Base-by-base conservation (phyloP, 2,329 filamentous ascomycete genomes). In the Chaetomiaceae sp. region DNA sequence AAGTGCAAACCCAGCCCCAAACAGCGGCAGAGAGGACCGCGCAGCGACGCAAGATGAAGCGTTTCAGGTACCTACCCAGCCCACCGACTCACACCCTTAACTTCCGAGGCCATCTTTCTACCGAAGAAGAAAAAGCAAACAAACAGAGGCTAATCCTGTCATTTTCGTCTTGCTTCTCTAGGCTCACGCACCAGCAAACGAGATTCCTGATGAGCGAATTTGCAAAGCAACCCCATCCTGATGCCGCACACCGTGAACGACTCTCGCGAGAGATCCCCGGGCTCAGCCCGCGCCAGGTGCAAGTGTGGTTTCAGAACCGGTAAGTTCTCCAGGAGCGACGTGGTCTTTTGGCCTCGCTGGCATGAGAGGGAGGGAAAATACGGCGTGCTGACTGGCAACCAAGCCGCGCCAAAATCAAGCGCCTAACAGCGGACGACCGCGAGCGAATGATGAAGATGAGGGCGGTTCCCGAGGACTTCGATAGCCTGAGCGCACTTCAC, bases 231-330 rank as follows among this genome's bases (percentile, higher is more conserved):
- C 89, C 91, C 20, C 91, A 96, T 66, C 91, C 91, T 7, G 91
- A 97, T 70, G 91, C 91, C 35, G 87, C 88, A 41, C 90, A 96
- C 67, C 79, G 91, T 56, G 91, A 96, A 66, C 79, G 89, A 41
- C 75, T 97, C 33, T 92, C 91, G 4, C 77, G 86, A 56, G 89
- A 96, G 66, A 96, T 97, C 40, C 91, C 92, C 27, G 92, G 91
- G 1, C 72, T 97, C 43, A 96, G 88, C 62, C 89, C 91, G 33
- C 82, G 91, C 55, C 91, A 97, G 66, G 92, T 97, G 20, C 91
- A 97, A 68, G 91, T 97, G 44, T 97, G 91, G 92, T 97, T 97
- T 70, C 91, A 97, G 70, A 97, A 97, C 70, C 82, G 91, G 91
- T 96, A 78, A 61, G 77, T 64, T 35, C 52, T 10, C 20, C 44